Base-by-base conservation (phyloP, 2,329 filamentous ascomycete species). In the Phaeosphaeriaceae sp. region DNA sequence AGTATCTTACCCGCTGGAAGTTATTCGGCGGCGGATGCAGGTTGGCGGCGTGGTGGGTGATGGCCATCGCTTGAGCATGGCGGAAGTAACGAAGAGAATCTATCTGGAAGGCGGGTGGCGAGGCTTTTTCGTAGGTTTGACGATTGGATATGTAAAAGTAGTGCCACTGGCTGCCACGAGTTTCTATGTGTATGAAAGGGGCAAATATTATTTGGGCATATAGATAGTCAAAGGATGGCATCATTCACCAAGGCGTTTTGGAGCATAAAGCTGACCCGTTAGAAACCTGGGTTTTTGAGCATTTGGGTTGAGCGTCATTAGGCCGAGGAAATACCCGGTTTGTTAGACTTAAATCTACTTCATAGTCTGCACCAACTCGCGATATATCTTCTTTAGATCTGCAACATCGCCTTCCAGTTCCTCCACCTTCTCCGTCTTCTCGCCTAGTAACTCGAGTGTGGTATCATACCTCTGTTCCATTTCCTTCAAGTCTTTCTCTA, bases 351-450 rank as follows among this genome's bases (percentile, higher is more conserved):
- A 26, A 26, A 26, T 26, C 74, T 85, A 88, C 68, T 92, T 85
- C 49, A 90, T 93, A 68, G 87, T 85, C 76, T 96, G 90, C 40
- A 96, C 89, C 72, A 99, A 76, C 70, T 97, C 93, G 59, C 91
- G 85, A 77, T 97, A 97, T 82, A 99, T 96, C 67, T 87, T 88
- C 79, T 99, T 99, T 71, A 99, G 81, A 78, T 99, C 94, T 58
- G 86, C 81, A 44, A 99, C 89, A 79, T 97, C 94, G 11, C 89
- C 87, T 72, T 82, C 86, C 60, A 99, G 78, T 79, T 99, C 94
- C 68, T 96, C 92, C 2, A 96, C 92, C 67, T 88, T 79, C 79
- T 99, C 94, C 73, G 91, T 96, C 83, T 96, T 96, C 82, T 99
- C 94, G 1, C 94, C 94, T 48, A 99, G 77, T 85, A 97, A 87